Base-by-base conservation (phyloP, 768 basidiomycete species). In the Lentinus brumalis region DNA sequence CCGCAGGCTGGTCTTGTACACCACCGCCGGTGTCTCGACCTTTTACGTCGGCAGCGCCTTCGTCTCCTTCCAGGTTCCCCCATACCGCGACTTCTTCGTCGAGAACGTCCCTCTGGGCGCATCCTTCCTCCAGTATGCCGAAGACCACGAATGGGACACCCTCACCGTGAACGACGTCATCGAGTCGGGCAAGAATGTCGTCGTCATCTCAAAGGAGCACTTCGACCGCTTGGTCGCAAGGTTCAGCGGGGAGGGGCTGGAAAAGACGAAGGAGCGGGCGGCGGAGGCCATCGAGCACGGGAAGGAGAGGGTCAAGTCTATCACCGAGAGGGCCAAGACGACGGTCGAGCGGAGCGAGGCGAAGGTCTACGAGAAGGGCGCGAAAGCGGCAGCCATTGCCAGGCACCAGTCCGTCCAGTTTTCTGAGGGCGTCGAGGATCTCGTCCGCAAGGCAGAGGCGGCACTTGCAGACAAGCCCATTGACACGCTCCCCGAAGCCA, bases 31-130 rank as follows among this genome's bases (percentile, higher is more conserved):
- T 21, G 84, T 85, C 16, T 84, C 88, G 50, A 85, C 87, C 16
- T 94, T 94, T 78, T 96, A 95, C 80, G 77, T 87, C 60, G 86
- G 88, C 53, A 93, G 93, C 74, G 84, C 88, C 9, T 89, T 91
- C 73, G 76, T 86, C 59, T 85, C 92, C 21, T 89, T 90, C 77
- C 83, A 89, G 68, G 87, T 84, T 73, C 88, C 87, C 66, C 73
- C 78, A 2, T 97, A 96, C 78, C 87, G 91, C 70, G 90, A 96
- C 65, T 81, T 96, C 71, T 97, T 97, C 79, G 81, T 86, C 57
- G 84, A 88, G 67, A 79, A 83, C 45, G 86, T 95, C 56, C 96
- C 96, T 2, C 80, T 92, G 41, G 94, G 87, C 31, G 83, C 88
- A 63, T 70, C 83, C 16, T 79, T 96, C 74, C 79, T 96, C 42